Conservation (phyloP, 768 basidiomycete genomes). For the Agaricus bisporus region DNA sequence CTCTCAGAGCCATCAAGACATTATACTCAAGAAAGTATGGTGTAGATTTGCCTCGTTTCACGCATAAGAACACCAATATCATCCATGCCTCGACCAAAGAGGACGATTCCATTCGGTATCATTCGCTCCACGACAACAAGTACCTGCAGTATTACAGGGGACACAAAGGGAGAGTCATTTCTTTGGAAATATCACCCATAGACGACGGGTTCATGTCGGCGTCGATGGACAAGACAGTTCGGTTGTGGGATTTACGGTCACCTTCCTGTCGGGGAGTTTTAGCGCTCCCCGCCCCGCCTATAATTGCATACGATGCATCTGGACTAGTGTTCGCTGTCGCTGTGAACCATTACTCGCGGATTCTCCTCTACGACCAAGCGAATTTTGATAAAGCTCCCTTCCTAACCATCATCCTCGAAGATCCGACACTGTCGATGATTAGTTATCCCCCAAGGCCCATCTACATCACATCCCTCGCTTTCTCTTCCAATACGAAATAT, state of each 20-base stretch:
- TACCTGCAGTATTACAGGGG: constrained; percentile 95
- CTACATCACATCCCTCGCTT: constrained; percentile 85
- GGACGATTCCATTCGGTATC: constrained; percentile 92
- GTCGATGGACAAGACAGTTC: constrained; percentile 89
- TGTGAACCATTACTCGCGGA: constrained; percentile 75
- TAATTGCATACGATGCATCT: constrained; percentile 78
- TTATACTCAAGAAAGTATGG: constrained; percentile 96
- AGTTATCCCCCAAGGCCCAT: constrained; percentile 85
- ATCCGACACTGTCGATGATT: constrained; percentile 66
- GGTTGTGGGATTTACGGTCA: constrained; percentile 90
- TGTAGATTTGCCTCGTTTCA: constrained; percentile 89
- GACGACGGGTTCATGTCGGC: constrained; percentile 97
- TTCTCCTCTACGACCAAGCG: constrained; percentile 79
- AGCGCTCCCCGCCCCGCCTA: constrained; percentile 65
- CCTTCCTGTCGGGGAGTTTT: constrained; percentile 74
- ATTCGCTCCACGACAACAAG: constrained; percentile 93
- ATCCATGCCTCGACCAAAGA: constrained; percentile 92
- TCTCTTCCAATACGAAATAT: constrained; percentile 87
- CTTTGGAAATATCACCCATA: constrained; percentile 85
- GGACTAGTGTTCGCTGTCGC: constrained; percentile 85
- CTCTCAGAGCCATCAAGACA: constrained; percentile 61
- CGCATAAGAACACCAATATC: constrained; percentile 82
- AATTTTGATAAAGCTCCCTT: constrained; percentile 94
- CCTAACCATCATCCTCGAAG: constrained; percentile 73
- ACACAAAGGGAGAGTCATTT: constrained; percentile 84